These are phyloP conservation scores for Solanum commersonii DNA, from an alignment of 257 asterid genomes.

Conservation along the genomic window DNA sequence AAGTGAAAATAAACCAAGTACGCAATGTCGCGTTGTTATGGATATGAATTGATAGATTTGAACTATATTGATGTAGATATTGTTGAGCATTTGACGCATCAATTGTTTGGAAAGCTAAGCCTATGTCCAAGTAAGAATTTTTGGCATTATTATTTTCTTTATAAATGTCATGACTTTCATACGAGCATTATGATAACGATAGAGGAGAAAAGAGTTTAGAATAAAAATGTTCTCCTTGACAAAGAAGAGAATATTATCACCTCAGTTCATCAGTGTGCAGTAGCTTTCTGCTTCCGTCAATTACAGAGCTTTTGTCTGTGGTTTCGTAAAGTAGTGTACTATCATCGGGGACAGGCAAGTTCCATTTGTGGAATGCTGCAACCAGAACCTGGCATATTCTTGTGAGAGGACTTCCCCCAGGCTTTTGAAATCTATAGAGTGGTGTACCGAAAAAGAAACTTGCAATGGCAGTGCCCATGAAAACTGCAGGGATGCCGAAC, in stretches of 20 bases:
- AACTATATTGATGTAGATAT: background rate
- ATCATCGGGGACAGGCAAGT: conserved; percentile 40
- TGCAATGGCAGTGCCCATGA: conserved; percentile 64
- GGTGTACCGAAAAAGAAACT: conserved; percentile 79
- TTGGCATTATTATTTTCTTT: background rate
- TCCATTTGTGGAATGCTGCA: conserved; percentile 66
- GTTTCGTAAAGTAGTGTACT: conserved; percentile 64
- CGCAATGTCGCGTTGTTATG: background rate
- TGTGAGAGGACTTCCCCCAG: conserved; percentile 92
- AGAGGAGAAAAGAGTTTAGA: background rate
- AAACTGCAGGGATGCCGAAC: conserved; percentile 74
- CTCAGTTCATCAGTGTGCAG: conserved; percentile 61
- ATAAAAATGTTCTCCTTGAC: background rate
- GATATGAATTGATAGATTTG: background rate
- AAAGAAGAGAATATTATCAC: background rate
- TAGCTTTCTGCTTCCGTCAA: conserved; percentile 81
- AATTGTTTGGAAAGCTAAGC: background rate
- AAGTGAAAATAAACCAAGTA: too few species aligned
- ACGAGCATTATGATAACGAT: background rate
- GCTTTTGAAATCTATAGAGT: conserved; percentile 83
- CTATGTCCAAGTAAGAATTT: background rate
- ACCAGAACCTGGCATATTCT: conserved; percentile 84
- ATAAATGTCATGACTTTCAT: background rate
- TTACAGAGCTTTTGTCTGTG: conserved; percentile 65
- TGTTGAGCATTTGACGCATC: background rate